Percentiles rank a stretch among this genome's conserved stretches.
phyloP scores from a whole-genome alignment of 805 yeast genomes.

The Ogataea siamensis region DNA sequence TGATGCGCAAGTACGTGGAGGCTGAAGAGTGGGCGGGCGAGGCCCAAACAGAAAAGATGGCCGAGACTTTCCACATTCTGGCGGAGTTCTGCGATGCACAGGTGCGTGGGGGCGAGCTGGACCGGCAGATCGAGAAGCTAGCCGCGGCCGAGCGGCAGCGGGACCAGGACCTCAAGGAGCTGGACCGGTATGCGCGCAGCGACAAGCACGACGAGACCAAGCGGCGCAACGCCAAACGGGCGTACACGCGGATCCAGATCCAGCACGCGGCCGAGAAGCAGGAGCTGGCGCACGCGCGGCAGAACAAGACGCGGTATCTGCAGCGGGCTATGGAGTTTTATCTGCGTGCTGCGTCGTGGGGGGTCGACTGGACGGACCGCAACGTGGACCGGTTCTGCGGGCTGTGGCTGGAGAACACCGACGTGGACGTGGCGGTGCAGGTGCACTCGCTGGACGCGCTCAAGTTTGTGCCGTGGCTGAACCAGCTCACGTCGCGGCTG shows the following conservation, averaged over 20 bases:
- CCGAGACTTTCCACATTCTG: slow-evolving; percentile 53
- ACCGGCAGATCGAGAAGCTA: slow-evolving; percentile 44
- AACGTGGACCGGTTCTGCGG: slow-evolving; percentile 77
- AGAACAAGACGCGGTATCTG: slow-evolving; percentile 38
- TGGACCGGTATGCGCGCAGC: slow-evolving; percentile 44
- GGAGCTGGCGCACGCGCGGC: slow-evolving; percentile 40
- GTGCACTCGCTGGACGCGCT: slow-evolving; percentile 47
- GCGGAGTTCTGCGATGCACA: slow-evolving; percentile 77
- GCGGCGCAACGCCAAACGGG: slow-evolving; percentile 51
- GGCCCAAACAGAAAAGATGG: slow-evolving; percentile 26
- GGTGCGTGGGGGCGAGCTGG: slow-evolving; percentile 42
- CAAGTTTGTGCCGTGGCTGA: slow-evolving; percentile 76
- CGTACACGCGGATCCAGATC: slow-evolving; percentile 45
- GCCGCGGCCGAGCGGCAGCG: slow-evolving; percentile 31
- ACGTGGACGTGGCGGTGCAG: slow-evolving; percentile 32
- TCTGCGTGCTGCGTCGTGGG: slow-evolving; percentile 50
- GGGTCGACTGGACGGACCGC: slow-evolving; percentile 43
- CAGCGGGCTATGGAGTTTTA: slow-evolving; percentile 58
- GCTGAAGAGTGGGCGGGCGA: slow-evolving; percentile 30
- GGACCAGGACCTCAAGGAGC: slow-evolving; percentile 46
- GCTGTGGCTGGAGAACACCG: slow-evolving; percentile 67
- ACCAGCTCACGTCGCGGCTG: slow-evolving; percentile 75
- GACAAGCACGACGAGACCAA: slow-evolving; percentile 43
- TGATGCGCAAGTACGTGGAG: slow-evolving; percentile 56
- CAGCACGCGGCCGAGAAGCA: slow-evolving; percentile 50